Percentiles rank a stretch among this genome's conserved stretches.
phyloP scores from a whole-genome alignment of 2,329 filamentous ascomycete species.

The Neonectria hederae region DNA sequence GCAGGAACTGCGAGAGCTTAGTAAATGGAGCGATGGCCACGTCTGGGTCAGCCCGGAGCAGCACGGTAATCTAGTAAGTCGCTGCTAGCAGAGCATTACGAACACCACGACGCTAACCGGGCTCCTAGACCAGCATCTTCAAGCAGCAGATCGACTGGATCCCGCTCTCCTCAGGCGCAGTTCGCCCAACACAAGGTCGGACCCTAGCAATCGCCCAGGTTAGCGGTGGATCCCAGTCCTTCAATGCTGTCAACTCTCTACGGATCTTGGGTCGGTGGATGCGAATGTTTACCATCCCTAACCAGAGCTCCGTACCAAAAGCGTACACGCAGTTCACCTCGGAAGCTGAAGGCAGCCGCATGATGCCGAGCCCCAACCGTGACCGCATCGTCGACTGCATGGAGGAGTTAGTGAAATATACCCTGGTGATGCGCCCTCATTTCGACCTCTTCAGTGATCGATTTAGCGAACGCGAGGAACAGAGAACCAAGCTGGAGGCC shows the following conservation, averaged over 20 bases:
- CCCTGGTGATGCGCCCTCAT: slow-evolving; percentile 69
- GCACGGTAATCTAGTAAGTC: slow-evolving; percentile 67
- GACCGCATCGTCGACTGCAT: slow-evolving; percentile 72
- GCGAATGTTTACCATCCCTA: slow-evolving; percentile 74
- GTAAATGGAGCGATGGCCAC: slow-evolving; percentile 72
- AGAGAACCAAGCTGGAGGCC: slow-evolving; percentile 27
- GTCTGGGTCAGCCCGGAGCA: slow-evolving; percentile 74
- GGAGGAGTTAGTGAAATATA: slow-evolving; percentile 77
- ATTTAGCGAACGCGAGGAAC: slow-evolving; percentile 67
- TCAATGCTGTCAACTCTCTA: slow-evolving; percentile 74
- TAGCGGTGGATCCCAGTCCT: slow-evolving; percentile 71
- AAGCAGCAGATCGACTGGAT: slow-evolving; percentile 79
- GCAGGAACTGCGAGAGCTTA: slow-evolving; percentile 68
- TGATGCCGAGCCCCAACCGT: slow-evolving; percentile 65
- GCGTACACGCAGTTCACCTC: slow-evolving; percentile 68
- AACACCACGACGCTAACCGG: neutral
- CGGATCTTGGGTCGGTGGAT: slow-evolving; percentile 74
- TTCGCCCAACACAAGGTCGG: slow-evolving; percentile 72
- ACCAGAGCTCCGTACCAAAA: slow-evolving; percentile 70
- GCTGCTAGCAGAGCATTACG: neutral
- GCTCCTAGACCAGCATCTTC: slow-evolving; percentile 66
- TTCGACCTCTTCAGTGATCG: slow-evolving; percentile 69
- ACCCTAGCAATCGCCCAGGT: slow-evolving; percentile 71
- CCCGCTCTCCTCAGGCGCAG: slow-evolving; percentile 67
- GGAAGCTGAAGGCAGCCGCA: slow-evolving; percentile 60